Base-by-base conservation (phyloP, 2,329 filamentous ascomycete genomes). In the Endoconidiophora laricicola region DNA sequence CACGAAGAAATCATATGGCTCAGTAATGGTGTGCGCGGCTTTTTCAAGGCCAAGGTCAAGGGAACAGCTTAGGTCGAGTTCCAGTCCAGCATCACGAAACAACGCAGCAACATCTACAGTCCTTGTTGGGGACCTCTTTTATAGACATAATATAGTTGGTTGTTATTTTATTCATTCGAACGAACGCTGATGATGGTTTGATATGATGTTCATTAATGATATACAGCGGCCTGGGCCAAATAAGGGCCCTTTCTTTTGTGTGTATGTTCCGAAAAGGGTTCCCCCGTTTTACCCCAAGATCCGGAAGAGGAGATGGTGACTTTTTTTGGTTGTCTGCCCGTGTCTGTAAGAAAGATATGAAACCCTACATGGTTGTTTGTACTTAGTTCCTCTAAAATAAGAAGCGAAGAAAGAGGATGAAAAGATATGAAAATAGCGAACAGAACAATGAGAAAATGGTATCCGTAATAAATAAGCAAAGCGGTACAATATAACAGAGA, bases 21-120 rank as follows among this genome's bases (percentile, higher is more conserved):
- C 48, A 94, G 87, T 62, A 95, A 90, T 62, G 87, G 84, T 0
- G 82, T 90, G 1, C 74, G 83, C 55, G 90, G 90, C 0, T 94
- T 94, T 56, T 69, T 79, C 10, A 67, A 62, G 52, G 75, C 73
- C 0, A 66, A 56, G 39, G 55, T 74, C 26, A 41, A 26, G 23
- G 42, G 9, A 12, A 33, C 29, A 33, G 29, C 29, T 33, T 33
- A 33, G 29, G 29, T 9, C 29, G 29, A 33, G 29, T 33, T 33
- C 29, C 29, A 12, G 10, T 10, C 29, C 29, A 33, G 12, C 29
- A 4, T 33, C 29, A 12, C 6, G 12, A 33, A 33, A 33, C 29
- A 33, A 4, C 7, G 9, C 12, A 33, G 7, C 29, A 10, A 33
- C 12, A 33, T 33, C 5, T 33, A 7, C 9, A 33, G 12, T 2